Percentiles rank a stretch among this genome's conserved stretches.
phyloP scores from a whole-genome alignment of 805 yeast genomes.

The Clavispora carvajalis region DNA sequence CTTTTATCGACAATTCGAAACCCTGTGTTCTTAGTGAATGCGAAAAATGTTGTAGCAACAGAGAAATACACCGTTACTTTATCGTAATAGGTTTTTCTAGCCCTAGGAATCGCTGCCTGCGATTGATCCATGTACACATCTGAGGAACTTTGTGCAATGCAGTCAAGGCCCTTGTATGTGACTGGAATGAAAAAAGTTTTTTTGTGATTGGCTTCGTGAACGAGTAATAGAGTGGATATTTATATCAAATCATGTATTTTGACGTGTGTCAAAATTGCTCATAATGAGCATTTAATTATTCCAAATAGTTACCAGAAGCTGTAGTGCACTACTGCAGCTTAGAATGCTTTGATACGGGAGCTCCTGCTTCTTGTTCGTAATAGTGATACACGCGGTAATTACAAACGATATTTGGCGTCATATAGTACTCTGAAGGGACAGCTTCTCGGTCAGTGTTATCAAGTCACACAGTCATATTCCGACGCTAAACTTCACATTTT shows the following conservation, averaged over 20 bases:
- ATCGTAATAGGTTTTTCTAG: slow-evolving; percentile 27
- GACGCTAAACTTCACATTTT: no score
- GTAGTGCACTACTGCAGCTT: neutral
- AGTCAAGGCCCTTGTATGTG: slow-evolving; percentile 32
- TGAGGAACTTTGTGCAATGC: slow-evolving; percentile 27
- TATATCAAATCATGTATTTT: neutral
- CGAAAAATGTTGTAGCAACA: slow-evolving; percentile 29
- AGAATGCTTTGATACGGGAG: no score
- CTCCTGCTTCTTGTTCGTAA: no score
- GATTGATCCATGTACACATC: slow-evolving; percentile 21
- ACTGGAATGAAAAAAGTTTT: slow-evolving; percentile 10
- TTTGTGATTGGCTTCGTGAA: neutral
- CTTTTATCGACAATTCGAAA: slow-evolving; percentile 20
- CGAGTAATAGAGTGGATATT: neutral
- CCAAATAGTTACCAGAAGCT: neutral
- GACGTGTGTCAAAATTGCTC: neutral
- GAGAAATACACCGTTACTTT: slow-evolving; percentile 37
- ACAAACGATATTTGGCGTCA: no score
- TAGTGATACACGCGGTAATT: no score
- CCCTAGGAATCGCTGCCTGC: slow-evolving; percentile 27
- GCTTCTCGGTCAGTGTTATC: no score
- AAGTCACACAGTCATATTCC: no score
- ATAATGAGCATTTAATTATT: neutral
- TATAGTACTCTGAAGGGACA: no score
- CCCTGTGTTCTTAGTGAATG: slow-evolving; percentile 29